Base-by-base conservation (phyloP, 2,329 filamentous ascomycete species). In the Xylaria digitata region DNA sequence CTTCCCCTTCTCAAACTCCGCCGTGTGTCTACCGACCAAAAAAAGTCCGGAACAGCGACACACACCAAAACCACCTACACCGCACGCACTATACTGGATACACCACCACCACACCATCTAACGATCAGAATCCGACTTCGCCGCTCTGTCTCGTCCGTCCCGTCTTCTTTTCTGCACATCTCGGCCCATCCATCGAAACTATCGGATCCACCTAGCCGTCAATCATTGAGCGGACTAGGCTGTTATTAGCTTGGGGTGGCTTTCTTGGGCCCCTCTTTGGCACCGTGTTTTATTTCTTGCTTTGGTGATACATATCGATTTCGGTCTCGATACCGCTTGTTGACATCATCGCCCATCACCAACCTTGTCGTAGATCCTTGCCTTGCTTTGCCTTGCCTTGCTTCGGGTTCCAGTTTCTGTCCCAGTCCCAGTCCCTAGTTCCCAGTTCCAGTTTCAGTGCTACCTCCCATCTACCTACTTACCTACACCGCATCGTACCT, bases 381-480 rank as follows among this genome's bases (percentile, higher is more conserved):
- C 13, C 37, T 40, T 40, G 37, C 13, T 9, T 40, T 40, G 37
- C 13, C 11, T 40, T 43, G 19, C 37, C 37, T n/a, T 65, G 67
- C 61, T 63, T 66, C 60, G 65, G 66, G 45, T 61, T 54, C 32
- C 49, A 15, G 13, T 40, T 40, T 3, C 37, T 5, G 11, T 40
- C 13, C 32, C 2, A 40, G 11, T 40, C 4, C 37, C 34, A 8
- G n/a, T n/a, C 2, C 6, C 8, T 2, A 37, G 34, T 9, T 2
- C 8, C 6, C 37, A 13, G 37, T 40, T 15, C 37, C 37, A 40
- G 37, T 40, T 15, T 2, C 37, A 40, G 37, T 40, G 2, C 37
- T 15, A 40, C 9, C 11, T 40, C 37, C 37, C 9, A 13, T 40
- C 63, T 60, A 67, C 63, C 6, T n/a, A 17, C 40, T 19, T 46